Evolutionary conservation across 768 basidiomycete genomes (phyloP).

Genomic region (Rhodotorula babjevae): DNA sequence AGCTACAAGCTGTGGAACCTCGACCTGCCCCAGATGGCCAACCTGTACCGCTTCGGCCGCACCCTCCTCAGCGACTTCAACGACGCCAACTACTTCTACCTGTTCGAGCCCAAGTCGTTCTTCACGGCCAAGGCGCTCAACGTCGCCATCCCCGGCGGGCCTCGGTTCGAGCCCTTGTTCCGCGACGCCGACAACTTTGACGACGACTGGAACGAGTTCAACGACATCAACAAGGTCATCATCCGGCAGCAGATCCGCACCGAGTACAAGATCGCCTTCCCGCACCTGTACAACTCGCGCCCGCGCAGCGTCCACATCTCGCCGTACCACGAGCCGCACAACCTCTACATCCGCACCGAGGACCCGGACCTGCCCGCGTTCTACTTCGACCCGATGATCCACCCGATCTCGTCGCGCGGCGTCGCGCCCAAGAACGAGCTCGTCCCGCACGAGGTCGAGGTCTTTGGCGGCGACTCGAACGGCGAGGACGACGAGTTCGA

Average conservation of each 20-base stretch:
- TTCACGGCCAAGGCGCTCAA: constrained; percentile 97
- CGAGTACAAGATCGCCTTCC: constrained; percentile 98
- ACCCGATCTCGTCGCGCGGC: constrained; percentile 89
- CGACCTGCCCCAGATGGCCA: constrained; percentile 90
- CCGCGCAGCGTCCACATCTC: constrained; percentile 90
- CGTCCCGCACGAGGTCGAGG: constrained; percentile 80
- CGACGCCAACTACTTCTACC: constrained; percentile 81
- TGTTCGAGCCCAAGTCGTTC: constrained; percentile 96
- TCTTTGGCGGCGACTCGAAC: constrained; percentile 70
- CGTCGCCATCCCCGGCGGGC: constrained; percentile 95
- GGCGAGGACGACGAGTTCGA: constrained; percentile 70
- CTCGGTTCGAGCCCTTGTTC: constrained; percentile 93
- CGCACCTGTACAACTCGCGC: constrained; percentile 95
- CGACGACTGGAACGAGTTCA: constrained; percentile 75
- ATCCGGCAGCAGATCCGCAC: constrained; percentile 97
- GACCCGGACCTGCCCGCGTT: constrained; percentile 99
- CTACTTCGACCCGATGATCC: constrained; percentile 98
- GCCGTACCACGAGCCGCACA: constrained; percentile 88
- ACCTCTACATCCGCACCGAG: constrained; percentile 97
- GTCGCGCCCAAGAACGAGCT: constrained; percentile 69
- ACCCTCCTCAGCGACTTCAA: constrained; percentile 89
- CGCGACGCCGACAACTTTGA: constrained; percentile 96
- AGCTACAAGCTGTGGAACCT: constrained; percentile 92
- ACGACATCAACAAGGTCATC: constrained; percentile 99
- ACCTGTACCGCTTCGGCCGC: constrained; percentile 88